Conservation (phyloP, 768 basidiomycete species). For the Pholiota molesta region DNA sequence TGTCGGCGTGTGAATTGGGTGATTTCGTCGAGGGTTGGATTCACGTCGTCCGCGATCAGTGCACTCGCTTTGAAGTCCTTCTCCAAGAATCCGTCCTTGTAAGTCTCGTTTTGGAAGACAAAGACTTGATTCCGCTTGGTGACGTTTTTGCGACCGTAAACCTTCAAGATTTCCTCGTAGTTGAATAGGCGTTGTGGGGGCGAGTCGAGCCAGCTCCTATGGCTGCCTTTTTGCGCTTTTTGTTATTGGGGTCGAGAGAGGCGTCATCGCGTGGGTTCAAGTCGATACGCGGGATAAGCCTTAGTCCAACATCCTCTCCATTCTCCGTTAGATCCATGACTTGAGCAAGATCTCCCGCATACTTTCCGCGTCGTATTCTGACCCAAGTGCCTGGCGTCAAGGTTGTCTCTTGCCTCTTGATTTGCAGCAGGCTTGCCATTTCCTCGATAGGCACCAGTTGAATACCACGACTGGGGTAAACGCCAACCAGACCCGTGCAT, state of each 20-base stretch:
- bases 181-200: slow-evolving; percentile 91
- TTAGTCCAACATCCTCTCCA: slow-evolving; percentile 89
- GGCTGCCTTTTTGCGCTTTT: slow-evolving; percentile 76
- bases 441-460: slow-evolving; percentile 93
- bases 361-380: slow-evolving; percentile 90
- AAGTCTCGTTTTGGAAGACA: slow-evolving; percentile 92
- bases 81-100: slow-evolving; percentile 92
- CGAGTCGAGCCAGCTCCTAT: slow-evolving; percentile 61
- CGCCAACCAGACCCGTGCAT: slow-evolving; percentile 88
- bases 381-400: slow-evolving; percentile 92
- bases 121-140: slow-evolving; percentile 74
- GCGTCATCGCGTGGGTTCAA: slow-evolving; percentile 86
- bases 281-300: slow-evolving; percentile 98
- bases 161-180: slow-evolving; percentile 87
- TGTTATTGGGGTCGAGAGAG: slow-evolving; percentile 50
- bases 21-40: slow-evolving; percentile 96
- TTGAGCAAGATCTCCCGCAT: slow-evolving; percentile 93
- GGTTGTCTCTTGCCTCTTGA: slow-evolving; percentile 91
- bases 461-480: slow-evolving; percentile 83
- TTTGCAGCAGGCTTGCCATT: slow-evolving; percentile 95
- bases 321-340: slow-evolving; percentile 94
- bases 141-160: slow-evolving; percentile 79
- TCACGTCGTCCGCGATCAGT: slow-evolving; percentile 83
- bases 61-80: slow-evolving; percentile 90
- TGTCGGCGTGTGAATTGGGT: slow-evolving; percentile 82